Evolutionary conservation across 441 rosid species (phyloP), one percentile per base, ranked within the genome.

Genomic region (Populus tomentosa): DNA sequence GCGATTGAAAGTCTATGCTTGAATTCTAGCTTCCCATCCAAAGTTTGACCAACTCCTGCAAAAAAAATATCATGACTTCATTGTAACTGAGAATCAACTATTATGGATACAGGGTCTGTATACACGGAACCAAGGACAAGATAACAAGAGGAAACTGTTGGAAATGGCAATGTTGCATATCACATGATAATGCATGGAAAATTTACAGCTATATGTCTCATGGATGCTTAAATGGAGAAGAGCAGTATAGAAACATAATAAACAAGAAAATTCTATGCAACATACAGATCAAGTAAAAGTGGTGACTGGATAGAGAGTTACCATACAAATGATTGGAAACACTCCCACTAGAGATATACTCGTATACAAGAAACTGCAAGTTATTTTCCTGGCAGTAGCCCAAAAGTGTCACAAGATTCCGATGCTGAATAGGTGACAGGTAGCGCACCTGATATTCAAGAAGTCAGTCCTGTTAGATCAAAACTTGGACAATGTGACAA

Each of bases 1-100:
- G 95, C 95, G 80, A 91, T 85, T n/a, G 86, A 81, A 75, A 91
- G 76, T 86, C 94, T 87, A 70, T 74, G 88, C 80, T 90, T 87
- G 87, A 92, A 91, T 84, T 89, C 92, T 61, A 92, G 86, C 83
- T 86, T 85, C 64, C 83, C 86, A 24, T 86, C 81, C 74, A 86
- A 83, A 65, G 79, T 88, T 80, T 76, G 82, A 67, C 89, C 72
- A 3, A 82, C 70, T 78, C 86, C 90, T 85, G 89, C 30, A 59
- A 78, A 71, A 68, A 71, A 68, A 74, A 75, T 18, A 77, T 76
- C 63, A 76, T 26, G 69, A 18, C 24, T 72, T 75, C 70, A 76
- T n/a, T 35, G 73, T 35, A 21, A 9, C 24, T 1, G 32, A 73
- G 26, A 42, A 72, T 75, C n/a, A 61, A 18, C 62, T 61, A 61